Evolutionary conservation across 2,329 filamentous ascomycete genomes (phyloP), one percentile per base, ranked within the genome.

Genomic region (Tetracladium maxilliforme): DNA sequence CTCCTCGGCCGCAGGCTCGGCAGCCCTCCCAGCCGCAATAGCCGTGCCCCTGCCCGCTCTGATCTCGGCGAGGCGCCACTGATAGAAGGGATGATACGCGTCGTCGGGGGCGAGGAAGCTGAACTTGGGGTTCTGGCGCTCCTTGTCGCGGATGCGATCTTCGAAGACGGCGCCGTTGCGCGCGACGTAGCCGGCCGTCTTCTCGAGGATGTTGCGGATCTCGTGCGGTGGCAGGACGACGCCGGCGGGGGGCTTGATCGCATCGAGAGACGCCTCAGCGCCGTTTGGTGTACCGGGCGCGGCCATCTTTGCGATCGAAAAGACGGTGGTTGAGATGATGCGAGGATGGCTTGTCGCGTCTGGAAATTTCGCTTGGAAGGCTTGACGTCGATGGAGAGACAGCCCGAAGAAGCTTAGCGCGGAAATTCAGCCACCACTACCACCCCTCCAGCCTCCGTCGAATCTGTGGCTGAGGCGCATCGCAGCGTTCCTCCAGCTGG

Each of bases 151-250:
- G 37, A 98, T 78, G 38, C 78, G 73, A 40, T 86, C 58, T 53
- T 77, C 70, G 39, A 77, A 73, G 10, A 59, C 59, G 21, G 61
- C 46, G 13, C 70, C 70, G 39, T 73, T 73, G 34, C 70, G 58
- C 36, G 75, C 74, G 30, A 94, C 81, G 47, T 92, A 95, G 23
- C 84, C 84, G 26, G 90, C 87, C 9, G 87, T 93, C 58, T 92
- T 95, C 51, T 94, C 86, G 43, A 98, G 73, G 37, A 87, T 68
- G 12, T 61, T 61, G 60, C 84, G 75, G 43, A 94, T 84, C 45
- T 86, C 80, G 46, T 74, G 70, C 12, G 56, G 90, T 13, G 90
- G 90, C 27, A 94, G 66, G 29, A 94, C 80, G 35, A 93, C 66
- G 33, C 84, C 83, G 30, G 74, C 57, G 4, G 87, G 87, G 17